Evolutionary conservation across 2,329 filamentous ascomycete genomes (phyloP), one percentile per base, ranked within the genome.

Genomic region (Cercospora brassicicola): DNA sequence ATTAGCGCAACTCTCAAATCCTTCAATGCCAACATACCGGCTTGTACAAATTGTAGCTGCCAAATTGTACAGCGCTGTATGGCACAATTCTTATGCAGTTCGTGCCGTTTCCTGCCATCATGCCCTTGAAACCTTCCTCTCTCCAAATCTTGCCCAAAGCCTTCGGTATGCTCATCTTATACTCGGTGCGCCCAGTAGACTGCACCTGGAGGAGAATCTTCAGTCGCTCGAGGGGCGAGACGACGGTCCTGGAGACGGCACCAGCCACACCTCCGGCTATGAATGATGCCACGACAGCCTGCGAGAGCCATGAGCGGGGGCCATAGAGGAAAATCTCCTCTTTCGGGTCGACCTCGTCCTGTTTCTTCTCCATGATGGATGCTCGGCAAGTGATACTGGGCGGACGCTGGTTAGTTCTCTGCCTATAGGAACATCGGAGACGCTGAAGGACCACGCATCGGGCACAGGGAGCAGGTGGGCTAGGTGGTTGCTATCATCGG

Each of bases 181-280:
- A 99, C 77, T 97, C 94, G 74, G 92, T 91, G 76, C 93, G 89
- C 18, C 94, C 94, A 60, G 87, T 91, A 77, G 91, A 96, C 82
- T 99, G 95, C 30, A 99, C 87, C 79, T 99, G 95, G 79, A 97
- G 93, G n/a, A 99, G 85, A 74, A 99, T 99, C 84, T 99, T 98
- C 67, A 99, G 86, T 71, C 95, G 89, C 81, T 99, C 95, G 42
- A 99, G 88, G 3, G 95, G 95, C 15, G 94, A 98, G 4, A 99
- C 95, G 59, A 98, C 94, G 26, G 95, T 99, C 78, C 95, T 89
- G 33, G 95, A 98, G n/a, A 99, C 94, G 53, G 95, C 95, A 67
- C 95, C 95, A 15, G 95, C 95, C 23, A 97, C 89, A 73, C 95
- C 95, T 69, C 95, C 95, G 31, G 93, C 95, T 76, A 96, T 91